Evolutionary conservation across 1,284 basidiomycete genomes (phyloP).

Genomic region (Puccinia brachypodii): DNA sequence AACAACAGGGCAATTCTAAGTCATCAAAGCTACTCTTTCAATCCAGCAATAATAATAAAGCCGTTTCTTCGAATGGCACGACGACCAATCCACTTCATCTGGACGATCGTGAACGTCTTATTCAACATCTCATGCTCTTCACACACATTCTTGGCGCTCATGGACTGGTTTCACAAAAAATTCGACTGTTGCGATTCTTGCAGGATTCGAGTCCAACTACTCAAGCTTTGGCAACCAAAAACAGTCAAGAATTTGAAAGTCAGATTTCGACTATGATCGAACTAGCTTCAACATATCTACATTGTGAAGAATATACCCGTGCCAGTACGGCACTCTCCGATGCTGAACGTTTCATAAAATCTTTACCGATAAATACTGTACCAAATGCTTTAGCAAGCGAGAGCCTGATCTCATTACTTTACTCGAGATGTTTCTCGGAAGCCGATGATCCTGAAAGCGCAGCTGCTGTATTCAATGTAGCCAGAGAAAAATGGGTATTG

Average conservation of each 20-base stretch:
- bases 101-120: constrained; percentile 34
- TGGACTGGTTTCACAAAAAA: constrained; percentile 26
- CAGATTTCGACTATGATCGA: constrained; percentile 17
- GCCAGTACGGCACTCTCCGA: constrained; percentile 32
- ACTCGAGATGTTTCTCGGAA: constrained; percentile 39
- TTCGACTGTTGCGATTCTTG: constrained; percentile 25
- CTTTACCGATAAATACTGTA: constrained; percentile 9
- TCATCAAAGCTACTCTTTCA: background rate
- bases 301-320: constrained; percentile 32
- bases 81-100: background rate
- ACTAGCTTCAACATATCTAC: constrained; percentile 41
- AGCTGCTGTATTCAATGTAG: constrained; percentile 19
- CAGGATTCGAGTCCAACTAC: background rate
- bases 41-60: background rate
- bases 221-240: background rate
- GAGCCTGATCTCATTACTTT: constrained; percentile 37
- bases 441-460: constrained; percentile 20
- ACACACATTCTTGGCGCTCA: constrained; percentile 36
- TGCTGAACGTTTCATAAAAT: constrained; percentile 11
- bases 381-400: constrained; percentile 13
- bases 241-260: background rate
- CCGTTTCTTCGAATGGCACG: background rate
- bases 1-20: background rate
- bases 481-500: constrained; percentile 34
- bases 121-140: constrained; percentile 40